A percentile compares a stretch with the other conserved stretches of the same genome.
These are phyloP conservation scores for Withania somnifera DNA, from an alignment of 305 asterid genomes.

Conservation along the genomic window DNA sequence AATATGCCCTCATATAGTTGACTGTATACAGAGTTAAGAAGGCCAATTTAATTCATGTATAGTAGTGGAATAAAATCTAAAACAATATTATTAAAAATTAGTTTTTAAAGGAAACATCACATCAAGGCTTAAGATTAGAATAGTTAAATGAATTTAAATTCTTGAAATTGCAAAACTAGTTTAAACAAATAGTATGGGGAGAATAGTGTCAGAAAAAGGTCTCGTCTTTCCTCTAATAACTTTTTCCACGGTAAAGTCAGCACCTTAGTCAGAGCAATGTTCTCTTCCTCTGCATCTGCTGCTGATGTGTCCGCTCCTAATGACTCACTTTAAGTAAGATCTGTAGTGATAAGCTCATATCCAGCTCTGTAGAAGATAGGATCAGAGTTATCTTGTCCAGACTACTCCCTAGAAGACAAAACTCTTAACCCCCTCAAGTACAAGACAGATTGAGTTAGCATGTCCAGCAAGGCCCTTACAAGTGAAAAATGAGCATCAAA, in stretches of 20 bases:
- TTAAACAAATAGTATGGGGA: not conserved
- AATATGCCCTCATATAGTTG: not conserved
- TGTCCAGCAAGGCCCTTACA: not conserved
- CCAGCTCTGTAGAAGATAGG: not conserved
- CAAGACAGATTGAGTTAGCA: not conserved
- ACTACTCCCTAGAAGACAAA: not conserved
- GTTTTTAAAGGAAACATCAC: not conserved
- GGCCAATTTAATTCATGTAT: not conserved
- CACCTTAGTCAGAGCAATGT: not conserved
- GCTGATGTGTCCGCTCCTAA: not conserved
- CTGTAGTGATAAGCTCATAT: not conserved
- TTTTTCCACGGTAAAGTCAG: not conserved
- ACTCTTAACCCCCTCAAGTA: not conserved
- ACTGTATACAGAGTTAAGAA: not conserved
- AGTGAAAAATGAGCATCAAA: not conserved
- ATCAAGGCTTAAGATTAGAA: not conserved
- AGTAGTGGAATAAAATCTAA: not conserved
- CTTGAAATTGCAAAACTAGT: not conserved
- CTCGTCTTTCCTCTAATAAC: not conserved
- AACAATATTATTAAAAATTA: not conserved
- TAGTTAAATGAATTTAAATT: not conserved
- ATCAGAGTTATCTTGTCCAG: not conserved
- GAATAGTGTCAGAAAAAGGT: not conserved
- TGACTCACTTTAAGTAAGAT: not conserved
- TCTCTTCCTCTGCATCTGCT: not conserved